Percentiles rank a stretch among this genome's conserved stretches.
Evolutionary conservation across 1,139 yeast genomes (phyloP).

Genomic region (Scheffersomyces quercinus): DNA sequence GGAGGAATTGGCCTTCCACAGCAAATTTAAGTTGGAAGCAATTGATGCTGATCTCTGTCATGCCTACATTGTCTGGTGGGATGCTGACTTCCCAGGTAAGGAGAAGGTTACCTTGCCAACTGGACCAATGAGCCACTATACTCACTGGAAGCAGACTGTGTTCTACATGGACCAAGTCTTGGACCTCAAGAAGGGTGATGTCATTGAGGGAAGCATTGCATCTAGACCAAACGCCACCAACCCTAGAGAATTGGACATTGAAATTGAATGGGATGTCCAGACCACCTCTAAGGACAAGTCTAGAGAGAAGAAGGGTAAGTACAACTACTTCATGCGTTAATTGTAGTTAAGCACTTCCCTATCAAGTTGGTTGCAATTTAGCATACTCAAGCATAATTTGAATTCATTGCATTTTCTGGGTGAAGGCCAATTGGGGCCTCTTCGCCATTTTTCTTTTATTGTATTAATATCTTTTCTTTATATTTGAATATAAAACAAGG

Average conservation of each 20-base stretch:
- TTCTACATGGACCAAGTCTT: constrained; percentile 85
- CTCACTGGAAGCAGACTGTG: constrained; percentile 98
- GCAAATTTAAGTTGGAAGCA: constrained; percentile 67
- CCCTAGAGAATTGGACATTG: constrained; percentile 84
- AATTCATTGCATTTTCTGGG: no score
- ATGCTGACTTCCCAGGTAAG: constrained; percentile 79
- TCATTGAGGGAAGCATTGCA: constrained; percentile 66
- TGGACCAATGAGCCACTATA: constrained; percentile 79
- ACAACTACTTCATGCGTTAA: constrained; percentile 67
- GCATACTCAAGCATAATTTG: no score
- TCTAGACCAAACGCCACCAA: constrained; percentile 75
- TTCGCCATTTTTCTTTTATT: no score
- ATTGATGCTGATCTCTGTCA: constrained; percentile 80
- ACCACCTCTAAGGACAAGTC: constrained; percentile 55
- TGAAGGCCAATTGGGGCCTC: no score
- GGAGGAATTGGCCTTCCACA: constrained; percentile 76
- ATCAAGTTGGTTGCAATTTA: no score
- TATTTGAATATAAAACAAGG: no score
- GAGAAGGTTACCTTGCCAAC: constrained; percentile 69
- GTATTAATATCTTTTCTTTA: no score
- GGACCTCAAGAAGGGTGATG: constrained; percentile 76
- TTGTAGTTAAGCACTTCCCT: not conserved
- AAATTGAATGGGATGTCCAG: constrained; percentile 57
- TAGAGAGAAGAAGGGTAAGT: constrained; percentile 56
- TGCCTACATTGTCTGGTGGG: constrained; percentile 94